Percentiles rank a stretch among this genome's conserved stretches.
phyloP scores from a whole-genome alignment of 2,329 filamentous ascomycete species.

The Colletotrichum sp. region DNA sequence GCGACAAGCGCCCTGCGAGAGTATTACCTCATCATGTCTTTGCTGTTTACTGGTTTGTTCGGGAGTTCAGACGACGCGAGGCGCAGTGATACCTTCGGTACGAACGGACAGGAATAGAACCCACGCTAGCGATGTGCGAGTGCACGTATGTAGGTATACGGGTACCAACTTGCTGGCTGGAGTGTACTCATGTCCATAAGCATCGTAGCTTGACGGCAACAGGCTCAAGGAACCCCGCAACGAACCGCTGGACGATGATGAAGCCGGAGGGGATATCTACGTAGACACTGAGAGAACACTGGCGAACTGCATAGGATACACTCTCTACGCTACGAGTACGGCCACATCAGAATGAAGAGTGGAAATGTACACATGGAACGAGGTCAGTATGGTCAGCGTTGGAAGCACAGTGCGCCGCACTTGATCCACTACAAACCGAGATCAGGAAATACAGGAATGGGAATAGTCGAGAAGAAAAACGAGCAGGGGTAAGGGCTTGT shows the following conservation, averaged over 20 bases:
- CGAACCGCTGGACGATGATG: neutral
- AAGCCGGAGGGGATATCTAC: neutral
- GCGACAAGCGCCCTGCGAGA: too few relatives aligned
- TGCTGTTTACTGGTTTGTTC: neutral
- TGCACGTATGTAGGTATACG: neutral
- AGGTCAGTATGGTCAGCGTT: neutral
- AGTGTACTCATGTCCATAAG: neutral
- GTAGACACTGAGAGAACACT: neutral
- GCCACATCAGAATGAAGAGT: neutral
- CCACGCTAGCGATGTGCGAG: neutral
- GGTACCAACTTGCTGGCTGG: neutral
- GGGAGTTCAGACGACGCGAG: neutral
- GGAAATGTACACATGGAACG: neutral
- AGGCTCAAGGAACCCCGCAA: neutral
- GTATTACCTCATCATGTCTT: neutral
- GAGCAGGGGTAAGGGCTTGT: neutral
- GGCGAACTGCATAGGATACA: neutral
- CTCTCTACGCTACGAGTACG: neutral
- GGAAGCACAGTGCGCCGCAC: neutral
- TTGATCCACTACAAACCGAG: neutral
- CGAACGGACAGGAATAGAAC: neutral
- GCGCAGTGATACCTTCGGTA: neutral
- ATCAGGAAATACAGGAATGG: neutral
- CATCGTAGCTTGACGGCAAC: neutral
- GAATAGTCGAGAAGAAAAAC: conserved; percentile 10